Evolutionary conservation across 2,329 filamentous ascomycete species (phyloP).

Genomic region (Pestalotiopsis sp.): DNA sequence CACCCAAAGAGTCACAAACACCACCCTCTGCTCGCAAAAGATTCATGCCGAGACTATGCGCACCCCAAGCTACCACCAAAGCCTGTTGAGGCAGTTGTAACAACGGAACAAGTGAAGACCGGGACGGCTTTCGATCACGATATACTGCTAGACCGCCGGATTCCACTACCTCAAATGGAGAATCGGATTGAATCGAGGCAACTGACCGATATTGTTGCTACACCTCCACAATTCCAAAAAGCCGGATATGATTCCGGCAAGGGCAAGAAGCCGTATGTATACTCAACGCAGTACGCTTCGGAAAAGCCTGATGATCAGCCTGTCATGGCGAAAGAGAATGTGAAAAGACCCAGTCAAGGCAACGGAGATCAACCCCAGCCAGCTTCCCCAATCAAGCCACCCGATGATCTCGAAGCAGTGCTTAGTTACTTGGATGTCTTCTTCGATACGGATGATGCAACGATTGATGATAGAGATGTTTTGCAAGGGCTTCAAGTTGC

Average conservation of each 20-base stretch:
- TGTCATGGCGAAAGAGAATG: background rate
- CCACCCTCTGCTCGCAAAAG: background rate
- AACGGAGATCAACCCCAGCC: background rate
- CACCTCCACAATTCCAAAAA: background rate
- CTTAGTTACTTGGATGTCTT: constrained; percentile 26
- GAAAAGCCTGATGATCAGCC: background rate
- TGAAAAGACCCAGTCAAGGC: background rate
- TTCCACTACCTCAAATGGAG: background rate
- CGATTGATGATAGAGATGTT: constrained; percentile 51
- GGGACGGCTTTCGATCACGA: background rate
- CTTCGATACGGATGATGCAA: constrained; percentile 35
- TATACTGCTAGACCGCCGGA: constrained; percentile 8
- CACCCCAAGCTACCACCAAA: background rate
- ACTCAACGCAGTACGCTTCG: background rate
- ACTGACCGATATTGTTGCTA: background rate
- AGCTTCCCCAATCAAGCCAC: background rate
- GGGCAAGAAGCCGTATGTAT: background rate
- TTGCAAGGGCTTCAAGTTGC: constrained; percentile 56
- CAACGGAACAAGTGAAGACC: background rate
- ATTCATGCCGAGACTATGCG: background rate
- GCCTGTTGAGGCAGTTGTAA: background rate
- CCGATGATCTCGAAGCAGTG: background rate
- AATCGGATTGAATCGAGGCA: background rate
- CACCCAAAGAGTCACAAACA: background rate
- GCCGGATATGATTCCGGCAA: background rate